Evolutionary conservation across 352 stramenopile species (phyloP), one percentile per base, ranked within the genome.

Genomic region (Pelagophyceae sp.): DNA sequence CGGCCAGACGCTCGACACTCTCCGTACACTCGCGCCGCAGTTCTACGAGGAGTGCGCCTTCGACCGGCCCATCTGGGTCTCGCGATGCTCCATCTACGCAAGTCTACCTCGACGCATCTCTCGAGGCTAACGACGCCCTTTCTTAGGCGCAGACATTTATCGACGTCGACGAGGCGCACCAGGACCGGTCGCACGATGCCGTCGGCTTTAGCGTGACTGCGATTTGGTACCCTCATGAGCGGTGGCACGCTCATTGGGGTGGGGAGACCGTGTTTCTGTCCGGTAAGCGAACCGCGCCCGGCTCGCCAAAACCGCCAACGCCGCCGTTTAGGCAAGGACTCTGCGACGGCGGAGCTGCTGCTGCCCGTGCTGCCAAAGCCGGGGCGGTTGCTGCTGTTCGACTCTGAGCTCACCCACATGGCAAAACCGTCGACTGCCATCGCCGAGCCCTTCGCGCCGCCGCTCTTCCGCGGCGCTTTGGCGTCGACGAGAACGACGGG

Each of bases 151-250:
- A 74, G 33, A 74, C 1, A 23, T 74, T 74, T 37, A n/a, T n/a
- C 15, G 67, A 74, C 38, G 37, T 74, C 37, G 67, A 74, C 67
- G 67, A 74, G 38, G 67, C 67, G 20, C 67, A 74, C 67, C 19
- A 51, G 38, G 67, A 74, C 38, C 33, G 37, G 23, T 35, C 11
- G 25, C 67, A 74, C 67, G 67, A 74, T 37, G 67, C 1, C 33
- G 38, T 33, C 35, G 67, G 15, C 19, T 74, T 74, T 31, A 33
- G 5, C 27, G 67, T 74, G 33, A 74, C 67, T 23, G 37, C 67
- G 38, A 74, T 74, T 23, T 74, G 67, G 67, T 74, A 74, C 29
- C 67, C 67, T 11, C 67, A 74, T 37, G 67, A 74, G 67, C 67
- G 37, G 6, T 74, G 67, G 67, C 67, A 74, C 38, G 17, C 67